These are phyloP conservation scores for Claviceps digitariae DNA, from an alignment of 2,329 filamentous ascomycete species.

Conservation along the genomic window DNA sequence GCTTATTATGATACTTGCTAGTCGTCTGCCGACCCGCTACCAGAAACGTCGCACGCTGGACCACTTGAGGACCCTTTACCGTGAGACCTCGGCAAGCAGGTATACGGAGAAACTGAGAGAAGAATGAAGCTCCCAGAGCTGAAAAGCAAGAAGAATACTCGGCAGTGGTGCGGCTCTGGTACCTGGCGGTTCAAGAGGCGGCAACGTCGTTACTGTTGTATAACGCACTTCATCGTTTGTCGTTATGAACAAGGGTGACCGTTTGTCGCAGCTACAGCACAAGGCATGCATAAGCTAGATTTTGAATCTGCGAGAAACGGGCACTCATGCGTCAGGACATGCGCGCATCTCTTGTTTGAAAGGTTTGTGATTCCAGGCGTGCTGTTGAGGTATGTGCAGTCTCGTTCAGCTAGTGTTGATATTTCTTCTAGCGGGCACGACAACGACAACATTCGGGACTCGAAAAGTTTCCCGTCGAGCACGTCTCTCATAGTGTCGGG, in stretches of 20 bases:
- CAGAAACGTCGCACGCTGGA: neutral
- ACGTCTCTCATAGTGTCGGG: constrained; percentile 1
- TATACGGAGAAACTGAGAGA: neutral
- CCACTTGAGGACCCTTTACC: neutral
- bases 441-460: neutral
- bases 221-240: no score
- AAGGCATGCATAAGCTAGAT: constrained; percentile 12
- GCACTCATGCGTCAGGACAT: constrained; percentile 14
- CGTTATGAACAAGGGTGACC: constrained; percentile 13
- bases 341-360: constrained; percentile 17
- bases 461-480: neutral
- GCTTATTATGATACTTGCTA: neutral
- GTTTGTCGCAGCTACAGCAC: constrained; percentile 11
- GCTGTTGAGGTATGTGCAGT: neutral
- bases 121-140: neutral
- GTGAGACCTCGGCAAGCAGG: neutral
- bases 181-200: neutral
- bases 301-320: constrained; percentile 17
- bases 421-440: neutral
- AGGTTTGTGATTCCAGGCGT: constrained; percentile 7
- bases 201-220: neutral
- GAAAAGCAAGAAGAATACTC: neutral
- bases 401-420: neutral
- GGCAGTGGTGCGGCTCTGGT: no score
- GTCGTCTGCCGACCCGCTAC: neutral